Evolutionary conservation across 2,329 filamentous ascomycete species (phyloP).

Genomic region (Cladophialophora chaetospira): DNA sequence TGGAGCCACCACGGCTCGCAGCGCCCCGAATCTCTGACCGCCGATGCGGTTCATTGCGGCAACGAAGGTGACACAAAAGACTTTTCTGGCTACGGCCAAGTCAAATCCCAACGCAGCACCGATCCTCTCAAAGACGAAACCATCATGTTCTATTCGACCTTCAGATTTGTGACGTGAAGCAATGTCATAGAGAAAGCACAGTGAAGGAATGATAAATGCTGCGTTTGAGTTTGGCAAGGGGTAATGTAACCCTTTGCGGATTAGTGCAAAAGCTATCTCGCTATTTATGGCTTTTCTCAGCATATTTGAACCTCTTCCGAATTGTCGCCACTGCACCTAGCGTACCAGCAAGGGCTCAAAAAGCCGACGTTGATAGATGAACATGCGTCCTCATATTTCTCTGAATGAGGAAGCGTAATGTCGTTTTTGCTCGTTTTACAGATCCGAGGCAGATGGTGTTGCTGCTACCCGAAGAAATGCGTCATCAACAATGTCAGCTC

Average conservation of each 20-base stretch:
- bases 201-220: not conserved
- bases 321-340: not conserved
- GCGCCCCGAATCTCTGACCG: constrained; percentile 4
- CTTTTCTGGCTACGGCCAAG: not conserved
- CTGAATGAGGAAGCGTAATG: too few relatives aligned
- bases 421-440: too few relatives aligned
- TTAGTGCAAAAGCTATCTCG: not conserved
- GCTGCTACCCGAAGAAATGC: too few relatives aligned
- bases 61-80: not conserved
- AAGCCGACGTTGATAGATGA: not conserved
- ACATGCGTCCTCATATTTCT: constrained; percentile 12
- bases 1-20: not conserved
- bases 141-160: not conserved
- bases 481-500: too few relatives aligned
- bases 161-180: too few relatives aligned
- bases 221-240: not conserved
- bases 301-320: too few relatives aligned
- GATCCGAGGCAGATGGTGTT: too few relatives aligned
- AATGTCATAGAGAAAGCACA: too few relatives aligned
- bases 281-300: not conserved
- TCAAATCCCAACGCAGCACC: not conserved
- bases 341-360: not conserved
- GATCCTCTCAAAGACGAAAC: not conserved
- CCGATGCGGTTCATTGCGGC: not conserved
- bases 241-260: not conserved